Base-by-base conservation (phyloP, 345 rosid genomes). In the Boechera divaricarpa region DNA sequence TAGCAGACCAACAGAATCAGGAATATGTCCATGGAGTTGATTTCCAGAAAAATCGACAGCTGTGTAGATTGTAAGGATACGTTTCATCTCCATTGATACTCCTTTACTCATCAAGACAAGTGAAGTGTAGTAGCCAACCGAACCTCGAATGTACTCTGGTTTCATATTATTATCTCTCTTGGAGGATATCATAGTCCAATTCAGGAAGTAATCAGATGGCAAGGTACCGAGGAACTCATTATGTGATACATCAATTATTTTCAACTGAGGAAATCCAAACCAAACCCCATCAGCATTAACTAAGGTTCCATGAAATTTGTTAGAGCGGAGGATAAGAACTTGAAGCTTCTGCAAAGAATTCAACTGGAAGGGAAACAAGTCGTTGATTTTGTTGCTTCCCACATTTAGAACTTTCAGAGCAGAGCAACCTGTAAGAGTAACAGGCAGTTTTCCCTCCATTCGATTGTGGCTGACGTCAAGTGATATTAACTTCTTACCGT, bases 61-160 rank as follows among this genome's bases (percentile, higher is more conserved):
- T 1, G 52, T 42, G 21, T 6, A 24, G 67, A 26, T 42, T 42
- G 67, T 63, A 28, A 42, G 67, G 51, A 63, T 28, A 42, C 67
- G 67, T 12, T 44, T 10, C 67, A 63, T 63, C 36, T 38, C 67
- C 52, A 63, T 63, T 26, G 33, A 7, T 4, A 42, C 11, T 42
- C 67, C 64, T 35, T 59, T 59, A 18, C 2, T 59, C 64, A 16
- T 10, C 44, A 59, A 35, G 2, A 35, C 7, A 36, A 59, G 0
- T 59, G 64, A 59, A 2, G 7, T 2, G 5, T 32, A 57, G 44
- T 57, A 57, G 6, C 10, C 3, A 7, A 2, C 0, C 7, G 41
- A 38, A 8, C 10, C 0, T n/a, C n/a, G 0, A 39, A 44, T 44
- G 48, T 44, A 44, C 16, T 44, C 49, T 13, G 0, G 16, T 12